Evolutionary conservation across 257 asterid species (phyloP).

Genomic region (Linderniella brevidens): DNA sequence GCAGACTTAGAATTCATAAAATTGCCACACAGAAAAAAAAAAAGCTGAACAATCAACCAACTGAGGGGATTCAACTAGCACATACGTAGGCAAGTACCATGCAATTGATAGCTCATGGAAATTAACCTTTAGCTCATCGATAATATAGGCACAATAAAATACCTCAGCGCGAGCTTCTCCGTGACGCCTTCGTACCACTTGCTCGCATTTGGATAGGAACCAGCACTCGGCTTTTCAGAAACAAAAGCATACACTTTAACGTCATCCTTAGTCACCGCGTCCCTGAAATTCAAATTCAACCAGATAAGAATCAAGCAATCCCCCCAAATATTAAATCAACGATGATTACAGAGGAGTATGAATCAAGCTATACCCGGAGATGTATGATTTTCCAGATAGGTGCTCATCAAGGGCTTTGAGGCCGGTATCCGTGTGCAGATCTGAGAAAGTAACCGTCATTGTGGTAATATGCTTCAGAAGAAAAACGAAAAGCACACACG

Average conservation of each 20-base stretch:
- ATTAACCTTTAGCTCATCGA: too few species aligned
- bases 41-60: too few species aligned
- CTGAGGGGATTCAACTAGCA: too few species aligned
- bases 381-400: not conserved
- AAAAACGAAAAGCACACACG: too few species aligned
- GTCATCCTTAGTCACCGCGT: slow-evolving; percentile 52
- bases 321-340: too few species aligned
- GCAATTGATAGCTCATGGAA: too few species aligned
- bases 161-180: slow-evolving; percentile 51
- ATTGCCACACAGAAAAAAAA: too few species aligned
- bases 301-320: too few species aligned
- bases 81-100: too few species aligned
- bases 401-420: not conserved
- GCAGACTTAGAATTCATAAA: too few species aligned
- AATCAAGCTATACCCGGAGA: not conserved
- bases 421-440: not conserved
- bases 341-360: too few species aligned
- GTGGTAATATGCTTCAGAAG: too few species aligned
- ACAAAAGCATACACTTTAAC: slow-evolving; percentile 59
- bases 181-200: slow-evolving; percentile 60
- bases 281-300: slow-evolving; percentile 18
- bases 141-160: not conserved
- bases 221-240: slow-evolving; percentile 33
- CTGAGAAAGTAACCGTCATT: not conserved
- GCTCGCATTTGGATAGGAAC: slow-evolving; percentile 53